Conservation (phyloP, 495 filamentous ascomycete genomes). For the Bacidia gigantensis region DNA sequence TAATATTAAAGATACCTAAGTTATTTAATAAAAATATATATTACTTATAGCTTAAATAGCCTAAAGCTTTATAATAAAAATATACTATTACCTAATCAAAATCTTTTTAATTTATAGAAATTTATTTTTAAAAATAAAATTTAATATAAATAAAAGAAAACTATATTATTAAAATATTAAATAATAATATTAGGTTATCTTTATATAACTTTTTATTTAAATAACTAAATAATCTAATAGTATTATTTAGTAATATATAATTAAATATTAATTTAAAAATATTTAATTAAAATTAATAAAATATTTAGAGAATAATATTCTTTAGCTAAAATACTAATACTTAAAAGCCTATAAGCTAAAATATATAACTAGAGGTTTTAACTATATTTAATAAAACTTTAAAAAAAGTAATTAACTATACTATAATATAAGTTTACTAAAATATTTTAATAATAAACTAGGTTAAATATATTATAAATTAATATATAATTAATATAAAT, state of each 20-base stretch:
- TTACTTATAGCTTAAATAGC: neutral
- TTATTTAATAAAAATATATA: neutral
- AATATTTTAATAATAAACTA: neutral
- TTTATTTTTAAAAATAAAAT: constrained; percentile 1
- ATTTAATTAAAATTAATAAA: neutral
- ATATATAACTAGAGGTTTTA: constrained; percentile 1
- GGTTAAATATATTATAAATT: neutral
- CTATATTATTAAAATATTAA: constrained; percentile 3
- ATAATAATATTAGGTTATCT: constrained; percentile 1
- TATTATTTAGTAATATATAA: neutral
- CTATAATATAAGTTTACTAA: neutral
- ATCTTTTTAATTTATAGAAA: too few species aligned
- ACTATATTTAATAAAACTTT: neutral
- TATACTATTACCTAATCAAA: neutral
- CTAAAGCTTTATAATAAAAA: neutral
- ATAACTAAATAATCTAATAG: neutral
- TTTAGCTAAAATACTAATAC: neutral
- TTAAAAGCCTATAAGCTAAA: neutral
- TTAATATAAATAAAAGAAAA: neutral
- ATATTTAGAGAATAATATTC: neutral
- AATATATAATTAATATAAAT: too few species aligned
- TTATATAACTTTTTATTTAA: neutral
- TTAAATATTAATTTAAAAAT: neutral
- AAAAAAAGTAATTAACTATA: neutral
- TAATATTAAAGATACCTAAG: neutral